Conservation (phyloP, 2,329 filamentous ascomycete species). For the Apiospora aurea region DNA sequence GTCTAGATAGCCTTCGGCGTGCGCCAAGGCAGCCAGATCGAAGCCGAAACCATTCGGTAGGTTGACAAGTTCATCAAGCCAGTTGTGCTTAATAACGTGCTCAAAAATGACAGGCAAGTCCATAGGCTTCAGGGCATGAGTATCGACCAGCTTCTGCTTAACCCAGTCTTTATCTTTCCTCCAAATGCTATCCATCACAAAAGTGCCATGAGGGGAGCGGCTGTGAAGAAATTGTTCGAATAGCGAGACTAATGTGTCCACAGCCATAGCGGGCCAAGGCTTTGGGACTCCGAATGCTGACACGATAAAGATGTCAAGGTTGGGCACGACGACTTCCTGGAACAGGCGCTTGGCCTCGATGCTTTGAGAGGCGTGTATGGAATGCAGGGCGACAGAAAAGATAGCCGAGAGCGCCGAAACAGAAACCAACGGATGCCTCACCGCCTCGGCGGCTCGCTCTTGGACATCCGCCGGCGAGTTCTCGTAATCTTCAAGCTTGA, state of each 20-base stretch:
- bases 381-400: constrained; percentile 69
- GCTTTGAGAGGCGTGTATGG: constrained; percentile 66
- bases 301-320: constrained; percentile 80
- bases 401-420: constrained; percentile 79
- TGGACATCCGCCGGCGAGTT: constrained; percentile 57
- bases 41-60: constrained; percentile 84
- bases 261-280: constrained; percentile 77
- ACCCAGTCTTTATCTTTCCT: constrained; percentile 90
- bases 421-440: constrained; percentile 87
- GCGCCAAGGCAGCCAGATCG: constrained; percentile 85
- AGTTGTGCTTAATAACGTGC: constrained; percentile 80
- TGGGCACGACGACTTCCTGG: constrained; percentile 72
- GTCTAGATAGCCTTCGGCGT: constrained; percentile 81
- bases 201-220: constrained; percentile 78
- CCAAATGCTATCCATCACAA: constrained; percentile 92
- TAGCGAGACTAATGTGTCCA: constrained; percentile 76
- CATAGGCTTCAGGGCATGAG: constrained; percentile 73
- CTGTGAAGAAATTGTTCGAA: constrained; percentile 87
- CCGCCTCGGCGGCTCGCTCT: constrained; percentile 65
- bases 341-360: constrained; percentile 71
- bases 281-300: constrained; percentile 80
- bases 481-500: constrained; percentile 67
- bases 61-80: constrained; percentile 82
- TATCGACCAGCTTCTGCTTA: constrained; percentile 77
- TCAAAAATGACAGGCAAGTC: constrained; percentile 76